Percentiles rank a stretch among this genome's conserved stretches.
Conservation (phyloP, 2,329 filamentous ascomycete genomes). For the Daldinia eschscholtzii region DNA sequence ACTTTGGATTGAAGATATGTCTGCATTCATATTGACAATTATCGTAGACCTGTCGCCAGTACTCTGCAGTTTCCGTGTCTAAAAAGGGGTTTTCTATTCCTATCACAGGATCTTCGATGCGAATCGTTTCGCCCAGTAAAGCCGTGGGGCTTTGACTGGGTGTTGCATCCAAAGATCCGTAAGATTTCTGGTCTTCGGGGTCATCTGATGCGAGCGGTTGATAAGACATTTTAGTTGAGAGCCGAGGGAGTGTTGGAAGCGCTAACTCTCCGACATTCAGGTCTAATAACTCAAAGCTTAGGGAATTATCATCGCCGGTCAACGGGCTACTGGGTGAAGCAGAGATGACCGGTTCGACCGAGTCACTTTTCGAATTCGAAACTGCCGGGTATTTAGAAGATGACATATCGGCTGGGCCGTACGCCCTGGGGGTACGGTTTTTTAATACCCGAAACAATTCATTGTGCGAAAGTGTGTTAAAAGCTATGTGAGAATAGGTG, state of each 20-base stretch:
- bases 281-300: conserved; percentile 34
- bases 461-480: conserved; percentile 20
- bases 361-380: conserved; percentile 18
- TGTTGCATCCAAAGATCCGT: conserved; percentile 36
- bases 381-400: conserved; percentile 20
- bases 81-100: conserved; percentile 51
- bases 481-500: conserved; percentile 42
- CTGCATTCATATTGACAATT: conserved; percentile 63
- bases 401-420: conserved; percentile 29
- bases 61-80: conserved; percentile 49
- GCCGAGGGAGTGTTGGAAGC: conserved; percentile 17
- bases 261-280: conserved; percentile 20
- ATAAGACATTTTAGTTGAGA: conserved; percentile 43
- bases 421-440: conserved; percentile 25
- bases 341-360: conserved; percentile 14
- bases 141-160: conserved; percentile 27
- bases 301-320: conserved; percentile 8
- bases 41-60: conserved; percentile 55
- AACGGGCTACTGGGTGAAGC: conserved; percentile 19
- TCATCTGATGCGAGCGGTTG: conserved; percentile 38
- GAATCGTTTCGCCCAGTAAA: conserved; percentile 30
- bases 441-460: conserved; percentile 31
- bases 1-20: conserved; percentile 66
- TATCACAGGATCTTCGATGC: conserved; percentile 25
- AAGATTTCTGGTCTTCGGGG: conserved; percentile 40